These are phyloP conservation scores for Elsinoe arachidis DNA, from an alignment of 2,329 filamentous ascomycete genomes.

Conservation along the genomic window DNA sequence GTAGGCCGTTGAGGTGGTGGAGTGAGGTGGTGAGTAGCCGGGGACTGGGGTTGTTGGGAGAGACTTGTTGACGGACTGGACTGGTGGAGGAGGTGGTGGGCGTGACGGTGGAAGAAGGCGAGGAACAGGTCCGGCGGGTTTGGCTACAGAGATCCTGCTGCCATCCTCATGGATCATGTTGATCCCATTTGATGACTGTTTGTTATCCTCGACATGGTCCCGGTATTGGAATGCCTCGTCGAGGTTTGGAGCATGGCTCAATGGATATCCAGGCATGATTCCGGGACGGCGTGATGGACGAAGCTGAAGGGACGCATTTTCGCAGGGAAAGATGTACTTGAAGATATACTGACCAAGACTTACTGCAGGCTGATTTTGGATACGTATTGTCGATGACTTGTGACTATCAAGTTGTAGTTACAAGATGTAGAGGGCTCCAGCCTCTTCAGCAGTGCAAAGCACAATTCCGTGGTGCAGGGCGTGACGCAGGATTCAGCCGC, in stretches of 20 bases:
- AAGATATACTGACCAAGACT: slow-evolving; percentile 6
- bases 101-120: neutral
- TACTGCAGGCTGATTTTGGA: slow-evolving; percentile 2
- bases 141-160: neutral
- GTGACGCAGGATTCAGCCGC: neutral
- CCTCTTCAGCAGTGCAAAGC: neutral
- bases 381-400: neutral
- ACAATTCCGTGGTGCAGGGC: neutral
- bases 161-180: neutral
- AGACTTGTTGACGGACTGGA: neutral
- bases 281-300: neutral
- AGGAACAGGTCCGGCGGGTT: neutral
- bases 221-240: neutral
- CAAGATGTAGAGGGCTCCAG: slow-evolving; percentile 3
- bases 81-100: slow-evolving; percentile 1
- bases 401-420: neutral
- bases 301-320: neutral
- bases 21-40: neutral
- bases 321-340: neutral
- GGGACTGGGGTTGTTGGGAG: neutral
- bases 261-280: neutral
- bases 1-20: neutral
- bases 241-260: neutral
- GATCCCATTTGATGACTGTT: neutral
- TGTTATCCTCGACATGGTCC: neutral